Percentiles rank a stretch among this genome's conserved stretches.
These are phyloP conservation scores for Anastatica hierochuntica DNA, from an alignment of 345 rosid genomes.

Conservation along the genomic window DNA sequence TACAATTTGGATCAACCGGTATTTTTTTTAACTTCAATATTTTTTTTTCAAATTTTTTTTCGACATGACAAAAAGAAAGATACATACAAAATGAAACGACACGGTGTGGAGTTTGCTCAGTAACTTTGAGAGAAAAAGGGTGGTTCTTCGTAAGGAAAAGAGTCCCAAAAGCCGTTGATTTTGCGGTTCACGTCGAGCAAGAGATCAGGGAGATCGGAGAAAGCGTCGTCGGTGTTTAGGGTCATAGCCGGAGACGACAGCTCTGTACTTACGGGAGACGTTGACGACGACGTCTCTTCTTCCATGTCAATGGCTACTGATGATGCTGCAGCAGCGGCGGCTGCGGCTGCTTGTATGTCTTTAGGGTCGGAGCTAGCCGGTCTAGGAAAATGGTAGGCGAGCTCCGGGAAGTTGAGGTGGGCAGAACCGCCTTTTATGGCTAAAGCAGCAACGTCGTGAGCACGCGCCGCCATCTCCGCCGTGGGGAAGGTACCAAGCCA, in stretches of 20 bases:
- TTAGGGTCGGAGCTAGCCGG: constrained; percentile 63
- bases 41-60: no score
- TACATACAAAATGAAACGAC: constrained; percentile 2
- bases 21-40: no score
- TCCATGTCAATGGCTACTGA: constrained; percentile 6
- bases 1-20: no score
- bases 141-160: constrained; percentile 19
- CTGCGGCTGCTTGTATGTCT: constrained; percentile 54
- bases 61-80: no score
- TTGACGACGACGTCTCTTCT: neutral
- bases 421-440: constrained; percentile 77
- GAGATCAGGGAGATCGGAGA: constrained; percentile 64
- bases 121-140: constrained; percentile 20
- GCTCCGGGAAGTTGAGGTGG: constrained; percentile 82
- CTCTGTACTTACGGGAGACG: neutral
- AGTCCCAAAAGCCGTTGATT: constrained; percentile 36
- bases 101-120: constrained; percentile 1
- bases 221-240: constrained; percentile 39
- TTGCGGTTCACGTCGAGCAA: constrained; percentile 28
- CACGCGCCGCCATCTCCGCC: constrained; percentile 91
- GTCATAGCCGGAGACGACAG: constrained; percentile 18
- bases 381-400: constrained; percentile 62
- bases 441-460: constrained; percentile 90
- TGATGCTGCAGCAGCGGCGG: constrained; percentile 38
- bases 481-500: no score